Base-by-base conservation (phyloP, 306 rosid genomes). In the Mimosa pudica region DNA sequence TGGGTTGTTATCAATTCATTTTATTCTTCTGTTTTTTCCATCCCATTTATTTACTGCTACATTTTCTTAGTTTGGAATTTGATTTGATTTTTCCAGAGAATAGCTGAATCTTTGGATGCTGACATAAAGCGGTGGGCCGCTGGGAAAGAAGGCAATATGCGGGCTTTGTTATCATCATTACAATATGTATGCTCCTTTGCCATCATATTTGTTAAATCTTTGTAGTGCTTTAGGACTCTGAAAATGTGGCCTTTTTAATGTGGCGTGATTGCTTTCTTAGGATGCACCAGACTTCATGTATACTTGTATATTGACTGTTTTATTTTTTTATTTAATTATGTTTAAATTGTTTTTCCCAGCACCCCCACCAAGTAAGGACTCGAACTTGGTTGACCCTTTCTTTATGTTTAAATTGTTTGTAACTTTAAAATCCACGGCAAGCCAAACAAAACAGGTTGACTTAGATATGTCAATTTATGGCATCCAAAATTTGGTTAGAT, bases 61-160 rank as follows among this genome's bases (percentile, higher is more conserved):
- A 55, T 52, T 63, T 77, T 79, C 70, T 77, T 65, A 71, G 48
- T 44, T 14, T 61, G 77, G 30, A 30, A 38, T 79, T 36, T 75
- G 76, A 64, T 80, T 74, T 62, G 82, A 58, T 68, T 80, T 81
- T 71, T 79, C 81, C 90, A 95, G 99, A 88, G 86, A 85, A 88
- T 95, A 51, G 90, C 99, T 5, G 94, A 89, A 71, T 71, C 74
- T 30, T 73, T 66, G 76, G 94, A 90, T 86, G 73, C 32, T 77
- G 80, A 87, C 83, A 89, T 95, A 76, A 95, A 90, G 85, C 84
- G 89, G 41, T 95, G 99, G 99, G 84, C 96, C 65, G 88, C 95
- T 41, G 98, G 97, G 75, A 95, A 88, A 86, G 96, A 95, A 86
- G 94, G 97, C 84, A 95, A 95, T 74, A 79, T 95, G 88, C 96